These are phyloP conservation scores for Protomyces arabidopsidicola DNA, from an alignment of 1,139 yeast species.

Conservation along the genomic window DNA sequence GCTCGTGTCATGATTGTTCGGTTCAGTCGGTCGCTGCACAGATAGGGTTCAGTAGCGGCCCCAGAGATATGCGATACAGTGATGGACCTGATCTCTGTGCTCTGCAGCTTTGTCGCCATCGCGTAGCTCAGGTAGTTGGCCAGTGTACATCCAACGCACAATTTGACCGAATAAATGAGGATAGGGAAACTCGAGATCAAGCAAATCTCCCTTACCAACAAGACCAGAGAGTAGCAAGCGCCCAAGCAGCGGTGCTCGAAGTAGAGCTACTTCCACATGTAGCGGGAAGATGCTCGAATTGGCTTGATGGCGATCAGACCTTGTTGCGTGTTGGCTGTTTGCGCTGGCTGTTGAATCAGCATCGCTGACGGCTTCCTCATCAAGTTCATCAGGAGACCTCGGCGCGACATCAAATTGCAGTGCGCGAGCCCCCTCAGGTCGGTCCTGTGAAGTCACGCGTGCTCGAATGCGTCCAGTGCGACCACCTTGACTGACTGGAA, in stretches of 20 bases:
- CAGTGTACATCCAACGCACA: conserved; percentile 22
- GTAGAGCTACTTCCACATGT: conserved; percentile 17
- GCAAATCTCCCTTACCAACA: conserved; percentile 4
- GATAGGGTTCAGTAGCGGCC: background rate
- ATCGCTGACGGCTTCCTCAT: background rate
- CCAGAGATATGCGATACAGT: conserved; percentile 5
- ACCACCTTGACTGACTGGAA: background rate
- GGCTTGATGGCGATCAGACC: background rate
- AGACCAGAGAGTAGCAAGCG: conserved; percentile 10
- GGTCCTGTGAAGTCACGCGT: background rate
- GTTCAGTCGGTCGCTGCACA: background rate
- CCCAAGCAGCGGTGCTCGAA: conserved; percentile 18
- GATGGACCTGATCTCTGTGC: background rate
- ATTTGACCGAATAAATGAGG: conserved; percentile 9
- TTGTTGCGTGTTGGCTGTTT: background rate
- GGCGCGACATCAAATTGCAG: background rate
- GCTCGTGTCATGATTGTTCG: background rate
- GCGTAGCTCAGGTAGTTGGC: background rate
- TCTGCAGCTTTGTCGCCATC: background rate
- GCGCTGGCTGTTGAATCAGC: background rate
- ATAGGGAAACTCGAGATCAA: conserved; percentile 18
- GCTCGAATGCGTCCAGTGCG: background rate
- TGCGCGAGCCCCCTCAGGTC: background rate
- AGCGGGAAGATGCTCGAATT: conserved; percentile 2
- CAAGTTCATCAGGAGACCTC: background rate